Conservation (phyloP, 1,284 basidiomycete species). For the Coniferiporia sulphurascens region DNA sequence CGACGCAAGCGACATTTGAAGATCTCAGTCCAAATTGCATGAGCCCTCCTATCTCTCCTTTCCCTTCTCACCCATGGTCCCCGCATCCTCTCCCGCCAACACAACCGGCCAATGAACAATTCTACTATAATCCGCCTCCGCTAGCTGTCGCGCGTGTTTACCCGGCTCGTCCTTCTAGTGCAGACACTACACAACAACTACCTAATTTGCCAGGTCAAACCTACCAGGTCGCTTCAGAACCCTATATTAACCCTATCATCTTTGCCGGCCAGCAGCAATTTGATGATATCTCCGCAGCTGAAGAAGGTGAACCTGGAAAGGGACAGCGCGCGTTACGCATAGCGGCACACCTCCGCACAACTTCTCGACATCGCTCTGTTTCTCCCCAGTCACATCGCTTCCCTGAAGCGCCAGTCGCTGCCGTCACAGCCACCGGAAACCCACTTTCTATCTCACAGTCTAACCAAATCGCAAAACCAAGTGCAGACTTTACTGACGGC, state of each 20-base stretch:
- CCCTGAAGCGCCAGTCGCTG: slow-evolving; percentile 22
- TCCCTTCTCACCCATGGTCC: slow-evolving; percentile 23
- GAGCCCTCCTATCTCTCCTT: slow-evolving; percentile 25
- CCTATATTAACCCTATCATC: slow-evolving; percentile 4
- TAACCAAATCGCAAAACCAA: not conserved
- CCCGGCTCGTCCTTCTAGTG: slow-evolving; percentile 35
- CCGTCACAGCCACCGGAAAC: slow-evolving; percentile 12
- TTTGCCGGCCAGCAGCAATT: slow-evolving; percentile 15
- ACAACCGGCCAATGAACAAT: slow-evolving; percentile 20
- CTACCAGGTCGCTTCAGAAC: not conserved
- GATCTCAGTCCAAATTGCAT: slow-evolving; percentile 12
- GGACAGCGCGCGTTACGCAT: slow-evolving; percentile 55
- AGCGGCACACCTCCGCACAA: slow-evolving; percentile 51
- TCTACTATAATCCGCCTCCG: slow-evolving; percentile 33
- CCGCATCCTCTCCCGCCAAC: slow-evolving; percentile 23
- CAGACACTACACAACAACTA: slow-evolving; percentile 30
- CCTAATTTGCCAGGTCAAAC: slow-evolving; percentile 20
- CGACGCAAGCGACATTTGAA: slow-evolving; percentile 8
- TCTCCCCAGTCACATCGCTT: slow-evolving; percentile 48
- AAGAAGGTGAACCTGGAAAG: slow-evolving; percentile 51
- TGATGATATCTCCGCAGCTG: slow-evolving; percentile 14
- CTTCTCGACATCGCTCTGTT: slow-evolving; percentile 52
- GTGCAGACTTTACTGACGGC: not conserved
- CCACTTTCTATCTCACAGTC: slow-evolving; percentile 3
- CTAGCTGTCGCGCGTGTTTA: slow-evolving; percentile 23